Conservation (phyloP, 2,329 filamentous ascomycete genomes). For the Didymosphaeria variabile region DNA sequence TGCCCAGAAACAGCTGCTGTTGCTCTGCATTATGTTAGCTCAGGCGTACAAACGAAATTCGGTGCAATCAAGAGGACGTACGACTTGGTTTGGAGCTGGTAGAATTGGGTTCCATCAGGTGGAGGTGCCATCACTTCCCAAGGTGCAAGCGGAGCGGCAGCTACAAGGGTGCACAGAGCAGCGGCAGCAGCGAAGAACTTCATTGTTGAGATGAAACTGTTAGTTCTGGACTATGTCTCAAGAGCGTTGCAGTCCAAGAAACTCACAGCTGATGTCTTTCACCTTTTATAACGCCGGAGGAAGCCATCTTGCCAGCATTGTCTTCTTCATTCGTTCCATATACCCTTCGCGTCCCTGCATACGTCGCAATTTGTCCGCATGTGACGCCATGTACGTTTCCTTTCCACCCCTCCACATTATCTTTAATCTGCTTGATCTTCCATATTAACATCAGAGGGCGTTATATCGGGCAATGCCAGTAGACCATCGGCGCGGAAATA, state of each 20-base stretch:
- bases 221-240: neutral
- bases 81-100: constrained; percentile 40
- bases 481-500: neutral
- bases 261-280: neutral
- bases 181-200: constrained; percentile 30
- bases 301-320: neutral
- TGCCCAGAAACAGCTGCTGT: constrained; percentile 33
- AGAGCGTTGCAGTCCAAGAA: neutral
- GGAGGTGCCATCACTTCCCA: constrained; percentile 30
- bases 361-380: constrained; percentile 14
- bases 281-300: constrained; percentile 1
- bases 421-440: constrained; percentile 12
- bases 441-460: constrained; percentile 21
- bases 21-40: constrained; percentile 19
- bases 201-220: constrained; percentile 25
- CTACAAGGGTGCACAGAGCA: constrained; percentile 29
- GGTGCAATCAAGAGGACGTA: constrained; percentile 17
- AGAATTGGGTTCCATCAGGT: constrained; percentile 34
- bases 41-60: neutral
- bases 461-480: constrained; percentile 13
- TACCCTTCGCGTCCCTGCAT: constrained; percentile 17
- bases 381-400: neutral
- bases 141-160: constrained; percentile 27
- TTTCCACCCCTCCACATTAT: neutral
- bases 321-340: neutral